Evolutionary conservation across 129 eudicot genomes (phyloP).

Genomic region (Solidago caesia): DNA sequence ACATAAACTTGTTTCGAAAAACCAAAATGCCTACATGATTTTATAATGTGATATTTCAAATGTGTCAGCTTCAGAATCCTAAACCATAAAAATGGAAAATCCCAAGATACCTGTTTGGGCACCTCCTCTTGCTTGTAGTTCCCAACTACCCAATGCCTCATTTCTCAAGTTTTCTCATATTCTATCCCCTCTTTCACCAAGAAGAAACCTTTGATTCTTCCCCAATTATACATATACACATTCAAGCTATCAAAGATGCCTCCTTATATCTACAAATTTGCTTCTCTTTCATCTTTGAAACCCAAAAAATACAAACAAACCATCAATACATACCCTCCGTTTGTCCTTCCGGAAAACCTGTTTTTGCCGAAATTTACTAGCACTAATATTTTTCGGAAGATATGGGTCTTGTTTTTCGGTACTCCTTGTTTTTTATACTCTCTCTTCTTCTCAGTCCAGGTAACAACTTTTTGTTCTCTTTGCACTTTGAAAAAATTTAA

Average conservation of each 20-base stretch:
- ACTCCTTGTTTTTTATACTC: slow-evolving; percentile 41
- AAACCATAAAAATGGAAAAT: slow-evolving; percentile 22
- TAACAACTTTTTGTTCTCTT: slow-evolving; percentile 22
- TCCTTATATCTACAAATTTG: slow-evolving; percentile 45
- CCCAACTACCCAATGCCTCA: slow-evolving; percentile 71
- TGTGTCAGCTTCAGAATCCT: slow-evolving; percentile 16
- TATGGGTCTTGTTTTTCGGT: slow-evolving; percentile 43
- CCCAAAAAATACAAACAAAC: slow-evolving; percentile 4
- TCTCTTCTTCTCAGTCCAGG: slow-evolving; percentile 50
- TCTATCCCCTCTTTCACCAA: slow-evolving; percentile 57
- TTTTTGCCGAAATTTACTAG: slow-evolving; percentile 9
- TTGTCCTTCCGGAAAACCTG: not conserved
- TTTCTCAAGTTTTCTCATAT: slow-evolving; percentile 82
- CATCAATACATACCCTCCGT: not conserved
- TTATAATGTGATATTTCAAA: not conserved
- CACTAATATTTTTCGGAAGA: not conserved
- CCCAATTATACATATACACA: slow-evolving; percentile 36
- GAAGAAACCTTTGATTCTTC: slow-evolving; percentile 90
- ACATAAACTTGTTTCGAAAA: too few species aligned
- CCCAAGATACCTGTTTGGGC: slow-evolving; percentile 45
- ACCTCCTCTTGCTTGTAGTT: slow-evolving; percentile 71
- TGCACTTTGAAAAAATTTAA: not conserved
- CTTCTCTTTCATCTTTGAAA: slow-evolving; percentile 28
- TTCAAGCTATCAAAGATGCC: slow-evolving; percentile 44
- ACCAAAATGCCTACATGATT: not conserved